Base-by-base conservation (phyloP, 2,329 filamentous ascomycete genomes). In the Aspergillus japonicus region DNA sequence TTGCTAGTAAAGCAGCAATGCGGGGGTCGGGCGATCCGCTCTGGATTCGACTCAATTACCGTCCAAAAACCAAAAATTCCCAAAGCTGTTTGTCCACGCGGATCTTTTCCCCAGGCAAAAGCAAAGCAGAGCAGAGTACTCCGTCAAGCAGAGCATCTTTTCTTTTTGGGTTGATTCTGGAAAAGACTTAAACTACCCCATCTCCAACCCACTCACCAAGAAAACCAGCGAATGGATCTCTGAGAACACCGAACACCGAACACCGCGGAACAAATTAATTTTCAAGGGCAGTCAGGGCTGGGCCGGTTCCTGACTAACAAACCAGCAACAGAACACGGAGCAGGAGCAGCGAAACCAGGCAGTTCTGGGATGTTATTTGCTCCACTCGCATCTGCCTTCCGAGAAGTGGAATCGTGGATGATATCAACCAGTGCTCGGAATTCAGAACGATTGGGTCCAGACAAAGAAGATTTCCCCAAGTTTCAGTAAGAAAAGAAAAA, bases 301-400 rank as follows among this genome's bases (percentile, higher is more conserved):
- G 56, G 35, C 57, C 59, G 53, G 62, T 65, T 64, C 63, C 63
- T 65, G 63, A 61, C 63, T 65, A 65, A 65, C 59, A 51, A 44
- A n/a, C 56, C 29, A 54, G 44, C 42, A 47, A 49, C 51, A 48
- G 50, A 60, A 52, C 53, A 52, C 59, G 53, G 54, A 54, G 51
- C 56, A 58, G 53, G 11, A 35, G 48, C 50, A 52, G 53, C 47
- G 23, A 53, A 59, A 60, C 44, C 50, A 58, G 39, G 56, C 39
- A 26, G n/a, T 49, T 63, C 33, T 35, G 33, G 39, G 63, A 65
- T 60, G 62, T 57, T 56, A 59, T 56, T 55, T 53, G 57, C 63
- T 61, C 63, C 63, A 64, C 63, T 50, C 50, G 50, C 62, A 62
- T 60, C 57, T 59, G 54, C 48, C 56, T 59, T 56, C 58, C 58